phyloP scores from a whole-genome alignment of 2,329 filamentous ascomycete species.

The Fonsecaea monophora region DNA sequence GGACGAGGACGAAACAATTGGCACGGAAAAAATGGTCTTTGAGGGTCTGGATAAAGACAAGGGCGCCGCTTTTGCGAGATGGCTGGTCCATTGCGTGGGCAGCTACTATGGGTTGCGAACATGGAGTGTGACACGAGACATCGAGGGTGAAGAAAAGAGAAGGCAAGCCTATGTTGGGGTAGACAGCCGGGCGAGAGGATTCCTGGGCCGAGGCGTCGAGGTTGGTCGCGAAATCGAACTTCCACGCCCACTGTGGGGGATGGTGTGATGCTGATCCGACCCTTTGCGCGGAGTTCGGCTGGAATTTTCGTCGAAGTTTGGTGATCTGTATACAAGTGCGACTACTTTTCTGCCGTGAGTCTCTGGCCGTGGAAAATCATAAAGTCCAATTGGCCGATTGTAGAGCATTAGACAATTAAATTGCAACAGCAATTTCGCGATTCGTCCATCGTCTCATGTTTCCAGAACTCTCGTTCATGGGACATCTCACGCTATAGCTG shows the following conservation, averaged over 20 bases:
- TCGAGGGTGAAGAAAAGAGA: slow-evolving; percentile 32
- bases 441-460: neutral
- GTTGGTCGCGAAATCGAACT: slow-evolving; percentile 41
- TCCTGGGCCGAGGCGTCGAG: slow-evolving; percentile 39
- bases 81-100: slow-evolving; percentile 91
- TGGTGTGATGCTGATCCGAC: slow-evolving; percentile 38
- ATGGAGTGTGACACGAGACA: slow-evolving; percentile 65
- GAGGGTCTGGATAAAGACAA: slow-evolving; percentile 78
- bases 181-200: slow-evolving; percentile 52
- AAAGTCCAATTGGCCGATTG: slow-evolving; percentile 6
- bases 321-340: neutral
- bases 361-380: neutral
- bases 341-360: neutral
- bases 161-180: slow-evolving; percentile 81
- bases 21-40: slow-evolving; percentile 74
- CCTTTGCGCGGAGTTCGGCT: neutral
- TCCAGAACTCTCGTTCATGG: neutral
- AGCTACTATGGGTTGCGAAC: slow-evolving; percentile 90
- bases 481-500: neutral
- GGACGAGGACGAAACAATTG: slow-evolving; percentile 46
- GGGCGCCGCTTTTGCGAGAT: slow-evolving; percentile 84
- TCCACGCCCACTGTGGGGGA: slow-evolving; percentile 45
- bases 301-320: neutral
- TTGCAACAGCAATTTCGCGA: slow-evolving; percentile 3
- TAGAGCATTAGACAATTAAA: slow-evolving; percentile 8